Conservation (phyloP, 2,329 filamentous ascomycete species). For the Ascochyta lentis region DNA sequence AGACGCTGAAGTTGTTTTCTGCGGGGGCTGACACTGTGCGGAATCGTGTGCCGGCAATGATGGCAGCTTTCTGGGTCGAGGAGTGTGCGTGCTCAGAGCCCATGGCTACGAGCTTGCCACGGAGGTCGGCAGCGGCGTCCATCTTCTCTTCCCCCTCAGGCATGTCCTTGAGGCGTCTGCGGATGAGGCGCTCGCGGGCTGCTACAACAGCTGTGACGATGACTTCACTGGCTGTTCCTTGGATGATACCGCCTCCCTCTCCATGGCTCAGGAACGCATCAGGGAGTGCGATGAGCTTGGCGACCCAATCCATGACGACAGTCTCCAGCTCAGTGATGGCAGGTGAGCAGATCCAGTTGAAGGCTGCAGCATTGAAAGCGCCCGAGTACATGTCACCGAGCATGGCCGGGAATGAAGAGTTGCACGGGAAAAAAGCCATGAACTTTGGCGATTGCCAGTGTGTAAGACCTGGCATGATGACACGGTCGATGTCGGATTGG, state of each 20-base stretch:
- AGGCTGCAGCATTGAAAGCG: conserved; percentile 86
- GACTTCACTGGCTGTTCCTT: conserved; percentile 88
- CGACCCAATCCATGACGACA: conserved; percentile 90
- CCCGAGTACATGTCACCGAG: conserved; percentile 92
- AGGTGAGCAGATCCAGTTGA: conserved; percentile 96
- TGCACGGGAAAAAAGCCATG: conserved; percentile 93
- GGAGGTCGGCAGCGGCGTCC: conserved; percentile 70
- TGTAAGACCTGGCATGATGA: conserved; percentile 90
- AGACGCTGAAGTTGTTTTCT: conserved; percentile 73
- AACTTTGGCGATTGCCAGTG: conserved; percentile 94
- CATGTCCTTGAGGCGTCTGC: conserved; percentile 52
- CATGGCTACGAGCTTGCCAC: conserved; percentile 78
- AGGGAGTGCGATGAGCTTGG: conserved; percentile 75
- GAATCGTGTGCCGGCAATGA: conserved; percentile 85
- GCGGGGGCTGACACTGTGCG: conserved; percentile 69
- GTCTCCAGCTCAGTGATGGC: conserved; percentile 94
- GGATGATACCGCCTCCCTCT: conserved; percentile 89
- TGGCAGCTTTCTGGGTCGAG: conserved; percentile 84
- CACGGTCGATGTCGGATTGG: conserved; percentile 79
- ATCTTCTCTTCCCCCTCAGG: conserved; percentile 44
- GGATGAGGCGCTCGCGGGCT: conserved; percentile 70
- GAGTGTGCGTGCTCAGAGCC: conserved; percentile 82
- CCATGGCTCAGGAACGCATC: conserved; percentile 75
- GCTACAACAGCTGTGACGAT: conserved; percentile 87
- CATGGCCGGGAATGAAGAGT: conserved; percentile 81